phyloP scores from a whole-genome alignment of 176 grass and related monocot species.

The Carex scoparia region DNA sequence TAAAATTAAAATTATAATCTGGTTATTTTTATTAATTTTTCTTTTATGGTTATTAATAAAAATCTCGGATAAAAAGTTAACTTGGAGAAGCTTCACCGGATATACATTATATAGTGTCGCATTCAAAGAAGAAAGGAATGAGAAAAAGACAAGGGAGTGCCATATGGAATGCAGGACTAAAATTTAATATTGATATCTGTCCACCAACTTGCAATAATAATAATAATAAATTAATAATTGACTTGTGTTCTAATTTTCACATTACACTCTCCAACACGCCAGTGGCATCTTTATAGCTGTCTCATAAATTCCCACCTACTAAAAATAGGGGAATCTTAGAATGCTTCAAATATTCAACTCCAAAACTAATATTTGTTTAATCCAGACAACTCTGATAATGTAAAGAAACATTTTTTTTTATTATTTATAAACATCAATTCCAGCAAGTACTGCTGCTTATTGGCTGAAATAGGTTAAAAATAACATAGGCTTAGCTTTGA shows the following conservation, averaged over 20 bases:
- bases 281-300: conserved; percentile 1
- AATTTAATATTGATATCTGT: conserved; percentile 7
- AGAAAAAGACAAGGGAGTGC: background rate
- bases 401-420: background rate
- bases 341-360: background rate
- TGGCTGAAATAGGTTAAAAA: background rate
- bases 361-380: background rate
- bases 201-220: background rate
- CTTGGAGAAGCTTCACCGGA: no score
- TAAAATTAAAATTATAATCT: no score
- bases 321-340: background rate
- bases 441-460: background rate
- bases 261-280: background rate
- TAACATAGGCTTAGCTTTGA: background rate
- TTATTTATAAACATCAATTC: background rate
- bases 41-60: no score
- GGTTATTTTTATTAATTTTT: no score
- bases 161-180: background rate
- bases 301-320: background rate
- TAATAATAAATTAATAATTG: conserved; percentile 14
- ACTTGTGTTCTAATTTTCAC: background rate
- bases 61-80: no score
- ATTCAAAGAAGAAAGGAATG: background rate
- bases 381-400: background rate
- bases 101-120: background rate